Evolutionary conservation across 1,284 basidiomycete species (phyloP), one percentile per base, ranked within the genome.

Genomic region (Cryptococcus sp.): DNA sequence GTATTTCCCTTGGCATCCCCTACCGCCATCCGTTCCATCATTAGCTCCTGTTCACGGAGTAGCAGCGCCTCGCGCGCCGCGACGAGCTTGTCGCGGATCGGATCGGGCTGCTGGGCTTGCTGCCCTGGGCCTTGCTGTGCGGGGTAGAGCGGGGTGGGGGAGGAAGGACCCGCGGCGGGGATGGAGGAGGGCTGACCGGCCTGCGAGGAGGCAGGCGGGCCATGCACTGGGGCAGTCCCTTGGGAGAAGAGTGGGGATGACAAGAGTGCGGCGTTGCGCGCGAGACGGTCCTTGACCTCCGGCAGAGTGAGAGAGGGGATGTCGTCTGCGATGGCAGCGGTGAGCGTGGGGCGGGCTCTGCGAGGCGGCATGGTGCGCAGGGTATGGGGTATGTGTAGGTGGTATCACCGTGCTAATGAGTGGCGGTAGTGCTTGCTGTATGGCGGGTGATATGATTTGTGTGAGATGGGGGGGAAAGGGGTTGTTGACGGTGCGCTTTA

Each of bases 181-280:
- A 20, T 40, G 18, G 49, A 16, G 43, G 49, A 35, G 39, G 56
- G 28, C 18, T 50, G 46, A 7, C 55, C 47, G 6, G 21, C 50
- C 12, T 37, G 33, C 4, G 24, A 15, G 16, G 54, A 37, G 11
- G 52, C 20, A 13, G 55, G 42, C 2, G 62, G 33, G 5, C 9
- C 5, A 33, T 33, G 28, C 28, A 33, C 28, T 5, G 28, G 28
- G 4, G 28, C 28, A 33, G 28, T 33, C 5, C 28, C 28, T 33
- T 33, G 28, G 11, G 62, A 58, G 53, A 75, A 67, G 9, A 72
- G 51, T 3, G 61, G 50, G 3, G 63, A 65, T 9, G 55, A 52
- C 21, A 76, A 61, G 12, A 72, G 64, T 13, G 69, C 66, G 44
- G 65, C 60, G 55, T 76, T 76, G 4, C 73, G 66, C n/a, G 62